These are phyloP conservation scores for Tylopilus plumbeoviolaceoides DNA, from an alignment of 768 basidiomycete genomes.

Conservation along the genomic window DNA sequence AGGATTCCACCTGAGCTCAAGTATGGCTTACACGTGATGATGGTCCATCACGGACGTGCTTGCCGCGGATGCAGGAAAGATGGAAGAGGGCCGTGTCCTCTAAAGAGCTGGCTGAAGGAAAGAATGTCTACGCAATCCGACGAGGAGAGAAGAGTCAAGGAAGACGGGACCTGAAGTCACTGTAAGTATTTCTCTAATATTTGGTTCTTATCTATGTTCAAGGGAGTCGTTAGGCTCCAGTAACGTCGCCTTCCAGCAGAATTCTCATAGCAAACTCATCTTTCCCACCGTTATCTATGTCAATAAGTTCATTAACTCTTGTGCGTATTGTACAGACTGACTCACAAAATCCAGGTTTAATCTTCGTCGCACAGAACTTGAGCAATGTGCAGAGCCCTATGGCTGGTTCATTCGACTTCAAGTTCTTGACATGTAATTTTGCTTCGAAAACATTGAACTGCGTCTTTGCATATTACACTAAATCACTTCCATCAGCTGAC, in stretches of 20 bases:
- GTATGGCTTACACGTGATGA: slow-evolving; percentile 53
- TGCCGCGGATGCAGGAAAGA: slow-evolving; percentile 52
- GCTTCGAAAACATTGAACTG: slow-evolving; percentile 1
- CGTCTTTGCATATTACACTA: slow-evolving; percentile 1
- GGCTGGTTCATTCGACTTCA: slow-evolving; percentile 11
- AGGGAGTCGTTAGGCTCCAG: neutral
- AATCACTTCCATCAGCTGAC: neutral
- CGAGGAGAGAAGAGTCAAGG: slow-evolving; percentile 9
- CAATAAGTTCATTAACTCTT: neutral
- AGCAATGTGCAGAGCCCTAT: slow-evolving; percentile 7
- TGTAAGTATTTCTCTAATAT: neutral
- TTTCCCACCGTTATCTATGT: slow-evolving; percentile 4
- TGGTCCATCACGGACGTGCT: slow-evolving; percentile 52
- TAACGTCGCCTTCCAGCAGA: neutral
- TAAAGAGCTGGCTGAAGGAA: slow-evolving; percentile 36
- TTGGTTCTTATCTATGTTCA: neutral
- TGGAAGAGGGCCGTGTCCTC: slow-evolving; percentile 30
- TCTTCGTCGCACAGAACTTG: slow-evolving; percentile 1
- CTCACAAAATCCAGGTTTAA: slow-evolving; percentile 1
- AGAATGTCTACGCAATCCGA: slow-evolving; percentile 16
- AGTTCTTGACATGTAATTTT: slow-evolving; percentile 3
- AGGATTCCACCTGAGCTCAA: slow-evolving; percentile 50
- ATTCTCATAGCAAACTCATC: slow-evolving; percentile 3
- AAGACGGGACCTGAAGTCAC: neutral
- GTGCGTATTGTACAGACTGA: neutral